Conservation (phyloP, 148 eudicot genomes). For the Cornus suecica region DNA sequence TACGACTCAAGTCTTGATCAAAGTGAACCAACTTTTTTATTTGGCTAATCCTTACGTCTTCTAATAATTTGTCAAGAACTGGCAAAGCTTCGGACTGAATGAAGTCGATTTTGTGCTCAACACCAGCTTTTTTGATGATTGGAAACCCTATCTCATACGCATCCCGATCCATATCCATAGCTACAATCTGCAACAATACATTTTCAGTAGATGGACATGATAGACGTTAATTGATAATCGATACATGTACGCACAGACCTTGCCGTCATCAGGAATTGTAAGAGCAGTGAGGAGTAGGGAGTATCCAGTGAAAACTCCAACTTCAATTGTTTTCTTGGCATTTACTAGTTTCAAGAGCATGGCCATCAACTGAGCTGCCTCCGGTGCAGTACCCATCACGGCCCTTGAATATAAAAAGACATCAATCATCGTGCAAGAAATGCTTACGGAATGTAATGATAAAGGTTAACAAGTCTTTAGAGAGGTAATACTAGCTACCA, state of each 20-base stretch:
- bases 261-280: slow-evolving; percentile 21
- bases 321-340: slow-evolving; percentile 26
- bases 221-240: neutral
- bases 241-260: slow-evolving; percentile 1
- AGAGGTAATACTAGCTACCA: too few species aligned
- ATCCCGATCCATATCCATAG: slow-evolving; percentile 30
- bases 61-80: slow-evolving; percentile 26
- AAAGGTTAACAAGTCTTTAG: too few species aligned
- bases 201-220: neutral
- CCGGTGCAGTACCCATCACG: slow-evolving; percentile 11
- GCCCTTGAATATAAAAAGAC: neutral
- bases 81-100: slow-evolving; percentile 31
- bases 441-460: too few species aligned
- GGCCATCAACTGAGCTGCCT: slow-evolving; percentile 11
- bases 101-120: slow-evolving; percentile 52
- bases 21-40: neutral
- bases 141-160: slow-evolving; percentile 44
- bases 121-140: slow-evolving; percentile 37
- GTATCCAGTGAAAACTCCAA: slow-evolving; percentile 35
- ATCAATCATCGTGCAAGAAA: too few species aligned
- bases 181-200: slow-evolving; percentile 27
- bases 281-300: slow-evolving; percentile 31
- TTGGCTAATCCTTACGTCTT: slow-evolving; percentile 14
- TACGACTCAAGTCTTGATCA: neutral
- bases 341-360: slow-evolving; percentile 24